phyloP scores from a whole-genome alignment of 164 flowering plant genomes.

The Pachysandra terminalis region DNA sequence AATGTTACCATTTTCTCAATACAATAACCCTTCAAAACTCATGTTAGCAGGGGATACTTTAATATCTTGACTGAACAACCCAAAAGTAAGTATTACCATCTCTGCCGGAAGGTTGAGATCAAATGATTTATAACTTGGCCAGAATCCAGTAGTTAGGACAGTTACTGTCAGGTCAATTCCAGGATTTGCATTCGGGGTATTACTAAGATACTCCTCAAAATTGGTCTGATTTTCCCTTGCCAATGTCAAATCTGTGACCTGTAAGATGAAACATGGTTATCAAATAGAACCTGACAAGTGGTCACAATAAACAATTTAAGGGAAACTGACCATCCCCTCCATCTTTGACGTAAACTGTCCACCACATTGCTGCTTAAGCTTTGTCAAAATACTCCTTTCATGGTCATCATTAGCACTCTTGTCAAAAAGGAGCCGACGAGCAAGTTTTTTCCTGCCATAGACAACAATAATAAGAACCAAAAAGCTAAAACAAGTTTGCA shows the following conservation, averaged over 20 bases:
- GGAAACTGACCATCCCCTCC: slow-evolving; percentile 88
- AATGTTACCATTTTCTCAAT: too few species aligned
- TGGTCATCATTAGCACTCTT: slow-evolving; percentile 96
- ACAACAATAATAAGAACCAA: too few species aligned
- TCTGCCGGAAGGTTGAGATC: slow-evolving; percentile 85
- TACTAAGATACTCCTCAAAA: slow-evolving; percentile 70
- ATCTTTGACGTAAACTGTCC: slow-evolving; percentile 97
- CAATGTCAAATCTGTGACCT: slow-evolving; percentile 88
- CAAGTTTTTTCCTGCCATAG: slow-evolving; percentile 77
- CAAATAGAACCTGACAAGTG: neutral
- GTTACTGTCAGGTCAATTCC: slow-evolving; percentile 93
- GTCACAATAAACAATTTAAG: neutral
- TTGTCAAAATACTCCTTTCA: slow-evolving; percentile 84
- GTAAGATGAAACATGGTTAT: slow-evolving; percentile 5
- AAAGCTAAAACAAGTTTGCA: too few species aligned
- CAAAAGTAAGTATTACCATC: slow-evolving; percentile 46
- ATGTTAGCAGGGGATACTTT: neutral
- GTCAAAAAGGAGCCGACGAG: slow-evolving; percentile 85
- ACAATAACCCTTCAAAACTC: too few species aligned
- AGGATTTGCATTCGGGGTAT: slow-evolving; percentile 53
- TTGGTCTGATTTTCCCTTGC: slow-evolving; percentile 77
- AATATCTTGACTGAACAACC: neutral
- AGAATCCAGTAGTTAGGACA: slow-evolving; percentile 87
- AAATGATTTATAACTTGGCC: slow-evolving; percentile 93
- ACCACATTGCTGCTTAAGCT: slow-evolving; percentile 94